These are phyloP conservation scores for Fusarium solani-melongenae DNA, from an alignment of 2,329 filamentous ascomycete genomes.

Conservation along the genomic window DNA sequence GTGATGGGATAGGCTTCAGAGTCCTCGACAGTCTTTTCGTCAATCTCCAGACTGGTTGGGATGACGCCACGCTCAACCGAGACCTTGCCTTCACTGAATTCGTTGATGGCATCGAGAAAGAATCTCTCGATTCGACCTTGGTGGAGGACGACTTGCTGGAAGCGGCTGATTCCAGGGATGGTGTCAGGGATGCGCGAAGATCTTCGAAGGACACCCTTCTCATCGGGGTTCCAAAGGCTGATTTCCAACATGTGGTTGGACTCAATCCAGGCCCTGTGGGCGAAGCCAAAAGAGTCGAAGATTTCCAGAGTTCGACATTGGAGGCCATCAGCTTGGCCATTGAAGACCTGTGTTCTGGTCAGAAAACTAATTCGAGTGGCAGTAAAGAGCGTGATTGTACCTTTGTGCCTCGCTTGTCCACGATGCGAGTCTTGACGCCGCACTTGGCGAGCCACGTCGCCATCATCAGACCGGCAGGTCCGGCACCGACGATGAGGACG, in stretches of 20 bases:
- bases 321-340: slow-evolving; percentile 58
- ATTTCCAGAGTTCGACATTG: slow-evolving; percentile 77
- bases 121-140: slow-evolving; percentile 38
- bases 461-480: slow-evolving; percentile 30
- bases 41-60: slow-evolving; percentile 17
- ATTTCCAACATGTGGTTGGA: slow-evolving; percentile 74
- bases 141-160: slow-evolving; percentile 75
- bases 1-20: slow-evolving; percentile 25
- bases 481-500: slow-evolving; percentile 22
- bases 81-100: slow-evolving; percentile 18
- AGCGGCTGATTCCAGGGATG: slow-evolving; percentile 69
- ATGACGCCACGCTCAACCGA: slow-evolving; percentile 24
- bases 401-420: slow-evolving; percentile 30
- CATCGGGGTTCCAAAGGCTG: slow-evolving; percentile 70
- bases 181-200: slow-evolving; percentile 72
- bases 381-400: neutral
- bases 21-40: slow-evolving; percentile 8
- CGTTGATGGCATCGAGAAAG: slow-evolving; percentile 29
- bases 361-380: neutral
- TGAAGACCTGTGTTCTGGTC: slow-evolving; percentile 7
- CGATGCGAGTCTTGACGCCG: slow-evolving; percentile 29
- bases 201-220: slow-evolving; percentile 65
- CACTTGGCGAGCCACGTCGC: slow-evolving; percentile 30
- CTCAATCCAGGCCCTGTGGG: slow-evolving; percentile 71
- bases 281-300: slow-evolving; percentile 77